A percentile compares a stretch with the other conserved stretches of the same genome.
Evolutionary conservation across 192 early-diverging fungal genomes (phyloP).

Genomic region (Dissophora ornata): DNA sequence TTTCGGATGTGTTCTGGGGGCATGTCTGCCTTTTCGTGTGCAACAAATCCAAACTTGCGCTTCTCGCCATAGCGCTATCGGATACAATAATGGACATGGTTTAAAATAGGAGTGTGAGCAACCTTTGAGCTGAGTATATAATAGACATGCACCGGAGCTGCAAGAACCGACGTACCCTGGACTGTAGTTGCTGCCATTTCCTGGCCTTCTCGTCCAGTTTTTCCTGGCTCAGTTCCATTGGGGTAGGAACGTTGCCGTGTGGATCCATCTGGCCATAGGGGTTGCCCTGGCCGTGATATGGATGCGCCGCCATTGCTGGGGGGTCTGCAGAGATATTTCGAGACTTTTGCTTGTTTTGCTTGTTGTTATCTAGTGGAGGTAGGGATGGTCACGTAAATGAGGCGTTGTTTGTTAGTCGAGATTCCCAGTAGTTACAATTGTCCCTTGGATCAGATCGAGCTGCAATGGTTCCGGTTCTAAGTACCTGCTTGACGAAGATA

Average conservation of each 20-base stretch:
- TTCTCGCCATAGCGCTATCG: conserved; percentile 89
- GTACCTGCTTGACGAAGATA: conserved; percentile 1
- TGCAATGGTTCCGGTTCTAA: too few species aligned
- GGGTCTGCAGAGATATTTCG: not conserved
- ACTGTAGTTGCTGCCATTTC: conserved; percentile 93
- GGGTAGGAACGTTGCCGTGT: conserved; percentile 34
- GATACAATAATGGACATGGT: not conserved
- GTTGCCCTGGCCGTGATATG: conserved; percentile 33
- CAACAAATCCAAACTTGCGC: conserved; percentile 93
- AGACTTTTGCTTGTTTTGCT: too few species aligned
- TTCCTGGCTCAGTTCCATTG: conserved; percentile 57
- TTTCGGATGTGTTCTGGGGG: conserved; percentile 98
- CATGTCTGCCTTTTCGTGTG: conserved; percentile 96
- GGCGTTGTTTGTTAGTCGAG: too few species aligned
- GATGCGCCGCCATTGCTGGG: conserved; percentile 47
- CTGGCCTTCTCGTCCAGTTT: conserved; percentile 83
- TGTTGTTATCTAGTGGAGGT: not conserved
- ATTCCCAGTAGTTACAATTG: too few species aligned
- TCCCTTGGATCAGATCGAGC: too few species aligned
- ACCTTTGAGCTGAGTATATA: too few species aligned
- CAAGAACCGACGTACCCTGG: conserved; percentile 66
- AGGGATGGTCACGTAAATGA: too few species aligned
- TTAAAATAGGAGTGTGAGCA: too few species aligned
- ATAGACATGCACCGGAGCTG: too few species aligned
- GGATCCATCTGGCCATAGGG: conserved; percentile 40